Base-by-base conservation (phyloP, 2,329 filamentous ascomycete genomes). In the Fusarium sp. region DNA sequence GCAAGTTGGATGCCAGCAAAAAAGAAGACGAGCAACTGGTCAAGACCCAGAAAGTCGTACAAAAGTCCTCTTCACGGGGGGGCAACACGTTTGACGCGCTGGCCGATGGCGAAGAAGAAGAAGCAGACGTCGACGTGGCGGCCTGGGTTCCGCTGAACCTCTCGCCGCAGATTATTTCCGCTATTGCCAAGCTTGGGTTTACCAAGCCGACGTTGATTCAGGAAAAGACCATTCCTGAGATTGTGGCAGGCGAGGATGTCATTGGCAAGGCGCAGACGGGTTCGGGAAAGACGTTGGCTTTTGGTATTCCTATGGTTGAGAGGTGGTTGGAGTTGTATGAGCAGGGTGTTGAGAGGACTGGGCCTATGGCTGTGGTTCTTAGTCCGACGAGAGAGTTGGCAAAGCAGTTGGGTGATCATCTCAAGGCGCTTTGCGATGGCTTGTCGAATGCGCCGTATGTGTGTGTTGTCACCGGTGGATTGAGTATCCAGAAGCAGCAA, bases 181-280 rank as follows among this genome's bases (percentile, higher is more conserved):
- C 94, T 17, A 85, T 99, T 35, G 92, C 94, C 3, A 93, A 91
- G 75, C 86, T 98, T 70, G 93, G 92, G 67, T 98, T 98, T 80
- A 81, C 88, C 6, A 91, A 90, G 68, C 97, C 97, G 1, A 98
- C 95, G 0, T 84, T 89, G 0, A 98, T 99, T 67, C 97, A 99
- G 81, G 84, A 87, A 22, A 87, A 90, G 37, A 87, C 94, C 1
- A 97, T 99, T 76, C 95, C 97, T 0, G 89, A 94, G 63, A 94
- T 98, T 54, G 81, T 96, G 22, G 90, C 90, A 7, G 96, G 96
- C 0, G 93, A 94, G 80, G 96, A 99, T 82, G 93, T 98, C 17
- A 93, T 99, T 73, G 97, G 97, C 47, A 99, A 99, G 84, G 97
- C 97, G 2, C 93, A 96, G 12, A 99, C 97, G 0, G 97, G 97